A percentile compares a stretch with the other conserved stretches of the same genome.
Conservation (phyloP, 2,329 filamentous ascomycete genomes). For the Aureobasidium musti region DNA sequence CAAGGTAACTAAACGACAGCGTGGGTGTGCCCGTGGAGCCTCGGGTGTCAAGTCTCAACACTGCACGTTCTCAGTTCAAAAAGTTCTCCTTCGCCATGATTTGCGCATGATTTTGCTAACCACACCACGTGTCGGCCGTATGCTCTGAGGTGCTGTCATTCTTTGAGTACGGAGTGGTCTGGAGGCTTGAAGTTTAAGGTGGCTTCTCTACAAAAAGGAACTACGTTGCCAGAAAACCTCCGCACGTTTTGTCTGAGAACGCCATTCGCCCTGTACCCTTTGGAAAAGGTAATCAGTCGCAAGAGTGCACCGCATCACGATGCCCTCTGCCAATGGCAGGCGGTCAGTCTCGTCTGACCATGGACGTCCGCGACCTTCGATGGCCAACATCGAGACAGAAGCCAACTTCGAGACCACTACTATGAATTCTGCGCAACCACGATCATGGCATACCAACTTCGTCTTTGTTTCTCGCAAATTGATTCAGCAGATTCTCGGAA, state of each 20-base stretch:
- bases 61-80: background rate
- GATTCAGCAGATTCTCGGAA: constrained; percentile 45
- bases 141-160: background rate
- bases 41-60: constrained; percentile 10
- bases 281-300: background rate
- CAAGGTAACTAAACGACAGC: background rate
- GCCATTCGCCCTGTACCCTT: background rate
- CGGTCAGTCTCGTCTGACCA: constrained; percentile 34
- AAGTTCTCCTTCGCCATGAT: background rate
- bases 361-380: constrained; percentile 36
- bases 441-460: constrained; percentile 39
- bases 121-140: background rate
- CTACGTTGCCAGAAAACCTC: background rate
- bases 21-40: background rate
- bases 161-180: background rate
- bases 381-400: constrained; percentile 30
- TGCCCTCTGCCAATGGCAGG: background rate
- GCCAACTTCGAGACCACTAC: constrained; percentile 42
- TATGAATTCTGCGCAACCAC: constrained; percentile 41
- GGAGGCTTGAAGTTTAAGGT: constrained; percentile 15
- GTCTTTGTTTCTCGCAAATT: constrained; percentile 40
- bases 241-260: background rate
- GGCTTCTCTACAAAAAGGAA: background rate
- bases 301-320: background rate
- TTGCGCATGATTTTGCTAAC: background rate